Conservation (phyloP, 805 yeast species). For the Sugiyamaella americana region DNA sequence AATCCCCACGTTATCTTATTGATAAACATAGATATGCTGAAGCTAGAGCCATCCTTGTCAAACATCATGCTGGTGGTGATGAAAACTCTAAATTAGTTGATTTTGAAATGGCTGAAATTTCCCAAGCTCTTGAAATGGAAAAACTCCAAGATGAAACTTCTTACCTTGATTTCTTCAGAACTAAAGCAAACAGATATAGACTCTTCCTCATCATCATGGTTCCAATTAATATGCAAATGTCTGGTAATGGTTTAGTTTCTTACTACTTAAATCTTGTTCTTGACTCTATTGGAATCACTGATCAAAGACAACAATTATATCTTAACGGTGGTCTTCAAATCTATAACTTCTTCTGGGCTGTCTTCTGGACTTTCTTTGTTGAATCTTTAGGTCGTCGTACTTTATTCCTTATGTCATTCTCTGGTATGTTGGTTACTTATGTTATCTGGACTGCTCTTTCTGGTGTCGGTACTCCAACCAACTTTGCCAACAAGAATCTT, state of each 20-base stretch:
- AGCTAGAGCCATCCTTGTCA: slow-evolving; percentile 43
- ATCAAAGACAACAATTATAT: slow-evolving; percentile 7
- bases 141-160: slow-evolving; percentile 13
- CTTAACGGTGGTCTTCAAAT: slow-evolving; percentile 13
- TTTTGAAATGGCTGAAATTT: slow-evolving; percentile 27
- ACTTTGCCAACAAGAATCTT: slow-evolving; percentile 7
- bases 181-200: slow-evolving; percentile 11
- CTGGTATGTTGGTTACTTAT: slow-evolving; percentile 13
- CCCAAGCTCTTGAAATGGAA: slow-evolving; percentile 20
- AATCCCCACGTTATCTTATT: slow-evolving; percentile 78
- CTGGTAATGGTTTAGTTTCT: slow-evolving; percentile 16
- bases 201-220: slow-evolving; percentile 8
- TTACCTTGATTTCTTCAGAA: slow-evolving; percentile 6
- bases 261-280: slow-evolving; percentile 48
- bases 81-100: slow-evolving; percentile 7
- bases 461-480: slow-evolving; percentile 32
- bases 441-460: slow-evolving; percentile 44
- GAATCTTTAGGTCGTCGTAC: slow-evolving; percentile 14
- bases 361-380: slow-evolving; percentile 9
- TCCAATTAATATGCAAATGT: slow-evolving; percentile 12
- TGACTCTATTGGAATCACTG: slow-evolving; percentile 48
- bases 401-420: slow-evolving; percentile 16
- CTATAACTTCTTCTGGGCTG: slow-evolving; percentile 6
- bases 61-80: slow-evolving; percentile 26
- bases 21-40: slow-evolving; percentile 48